Evolutionary conservation across 148 eudicot species (phyloP), one percentile per base, ranked within the genome.

Genomic region (Fallopia convolvulus): DNA sequence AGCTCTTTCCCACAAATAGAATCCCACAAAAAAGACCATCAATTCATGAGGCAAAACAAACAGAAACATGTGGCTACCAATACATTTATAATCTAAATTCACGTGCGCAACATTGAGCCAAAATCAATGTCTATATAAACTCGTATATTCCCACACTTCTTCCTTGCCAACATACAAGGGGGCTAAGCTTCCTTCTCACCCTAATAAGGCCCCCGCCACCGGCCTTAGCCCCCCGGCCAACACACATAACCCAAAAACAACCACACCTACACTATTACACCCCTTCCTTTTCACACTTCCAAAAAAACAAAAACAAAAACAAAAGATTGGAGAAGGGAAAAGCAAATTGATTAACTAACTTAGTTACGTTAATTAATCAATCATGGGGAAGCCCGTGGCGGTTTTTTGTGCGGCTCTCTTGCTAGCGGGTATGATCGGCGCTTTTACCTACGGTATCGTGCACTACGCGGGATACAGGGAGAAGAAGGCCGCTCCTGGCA

Each of bases 81-180:
- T 33, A 10, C 15, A 66, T 33, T 33, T 6, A 18, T n/a, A 3
- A 55, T 55, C 72, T 66, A 66, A 66, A 66, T 33, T 33, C 12
- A 36, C 44, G 42, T 41, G 26, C 44, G 42, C 72, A 61, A 26
- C 36, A 26, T 23, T 21, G 15, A 18, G 3, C 2, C 33, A 66
- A 66, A 32, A 36, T 0, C 42, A n/a, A 36, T 66, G 42, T 5
- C 8, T 68, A 68, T 68, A 68, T 68, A 68, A 36, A 68, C 20
- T 10, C 15, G 6, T 21, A 15, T 7, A 68, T 12, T 6, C 71
- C 42, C 14, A 23, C 46, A 0, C 18, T 17, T 39, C n/a, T 33
- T 68, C 44, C 44, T 39, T 39, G 72, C 72, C 72, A 68, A 68
- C 72, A 46, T 68, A 39, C 9, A 33, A 68, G 44, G 72, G 72